Percentiles rank a stretch among this genome's conserved stretches.
Conservation (phyloP, 23 red algal genomes). For the Gracilaria domingensis region DNA sequence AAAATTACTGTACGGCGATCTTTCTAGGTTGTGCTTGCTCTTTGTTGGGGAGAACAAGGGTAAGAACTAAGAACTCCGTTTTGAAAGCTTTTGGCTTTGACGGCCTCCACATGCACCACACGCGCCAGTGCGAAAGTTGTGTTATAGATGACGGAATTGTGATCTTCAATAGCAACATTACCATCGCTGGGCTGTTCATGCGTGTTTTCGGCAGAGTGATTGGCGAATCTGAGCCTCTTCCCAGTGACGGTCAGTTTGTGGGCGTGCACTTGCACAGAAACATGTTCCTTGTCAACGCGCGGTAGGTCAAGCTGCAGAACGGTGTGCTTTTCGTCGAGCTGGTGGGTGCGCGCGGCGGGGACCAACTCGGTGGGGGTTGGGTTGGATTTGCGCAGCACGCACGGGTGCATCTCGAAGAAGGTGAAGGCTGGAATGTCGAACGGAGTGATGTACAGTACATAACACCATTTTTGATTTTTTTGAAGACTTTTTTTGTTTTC, state of each 20-base stretch:
- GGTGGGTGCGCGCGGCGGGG: neutral
- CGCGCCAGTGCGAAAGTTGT: slow-evolving; percentile 4
- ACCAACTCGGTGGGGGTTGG: neutral
- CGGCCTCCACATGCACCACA: neutral
- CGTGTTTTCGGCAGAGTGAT: neutral
- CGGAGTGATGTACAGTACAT: neutral
- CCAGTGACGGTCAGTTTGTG: neutral
- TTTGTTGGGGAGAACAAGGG: neutral
- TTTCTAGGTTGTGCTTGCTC: neutral
- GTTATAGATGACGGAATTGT: neutral
- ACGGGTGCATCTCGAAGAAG: neutral
- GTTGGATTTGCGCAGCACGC: neutral
- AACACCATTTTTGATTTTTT: neutral
- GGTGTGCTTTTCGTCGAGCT: neutral
- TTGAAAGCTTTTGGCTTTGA: neutral
- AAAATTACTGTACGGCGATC: slow-evolving; percentile 7
- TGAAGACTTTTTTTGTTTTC: neutral
- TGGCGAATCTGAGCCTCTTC: neutral
- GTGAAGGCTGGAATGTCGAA: neutral
- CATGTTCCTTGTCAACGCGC: neutral
- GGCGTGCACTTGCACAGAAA: slow-evolving; percentile 1
- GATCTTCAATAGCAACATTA: neutral
- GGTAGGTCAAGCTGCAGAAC: slow-evolving; percentile 16
- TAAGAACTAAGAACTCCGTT: slow-evolving; percentile 4
- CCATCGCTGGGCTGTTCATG: neutral